Evolutionary conservation across 2,329 filamentous ascomycete genomes (phyloP), one percentile per base, ranked within the genome.

Genomic region (Aspergillus alliaceus): DNA sequence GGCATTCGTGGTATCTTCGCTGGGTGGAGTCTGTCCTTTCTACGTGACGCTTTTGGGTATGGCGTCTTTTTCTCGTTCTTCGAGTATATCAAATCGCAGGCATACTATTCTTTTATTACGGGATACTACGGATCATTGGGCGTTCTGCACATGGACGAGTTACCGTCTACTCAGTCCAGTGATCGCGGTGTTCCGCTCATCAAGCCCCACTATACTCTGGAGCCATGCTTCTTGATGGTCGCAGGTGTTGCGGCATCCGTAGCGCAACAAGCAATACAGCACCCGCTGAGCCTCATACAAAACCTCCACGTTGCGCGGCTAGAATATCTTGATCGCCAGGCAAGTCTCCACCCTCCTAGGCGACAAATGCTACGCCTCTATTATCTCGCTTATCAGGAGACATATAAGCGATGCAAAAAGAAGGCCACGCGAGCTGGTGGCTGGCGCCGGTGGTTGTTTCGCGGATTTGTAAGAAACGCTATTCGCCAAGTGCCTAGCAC

Each of bases 31-130:
- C 70, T 88, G 4, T 83, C 81, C 0, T 79, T 88, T 40, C 35
- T 85, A 29, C 85, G 86, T 59, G 86, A 88, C 65, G 79, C 82
- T 1, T 75, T 86, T 34, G 86, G 86, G 9, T 83, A 82, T 48
- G 86, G 82, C 2, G 71, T 84, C 15, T 88, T 88, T 74, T 88
- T 88, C 69, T 78, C 79, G 46, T 80, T 80, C 1, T 88, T 88
- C 60, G 86, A 88, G 68, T 86, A 81, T 31, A 74, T 87, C 65
- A 88, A 88, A 65, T 80, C 80, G 34, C 86, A 88, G 65, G 79
- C 75, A 18, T 88, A 87, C 68, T 86, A 87, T 69, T 77, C 75
- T 8, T 88, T 85, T 62, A 75, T 88, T 11, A 81, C 80, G n/a
- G 76, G 76, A 58, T 86, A 82, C 62, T 88, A 88, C 64, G 81